phyloP scores from a whole-genome alignment of 2,329 filamentous ascomycete genomes.

The Cryphonectria naterciae region DNA sequence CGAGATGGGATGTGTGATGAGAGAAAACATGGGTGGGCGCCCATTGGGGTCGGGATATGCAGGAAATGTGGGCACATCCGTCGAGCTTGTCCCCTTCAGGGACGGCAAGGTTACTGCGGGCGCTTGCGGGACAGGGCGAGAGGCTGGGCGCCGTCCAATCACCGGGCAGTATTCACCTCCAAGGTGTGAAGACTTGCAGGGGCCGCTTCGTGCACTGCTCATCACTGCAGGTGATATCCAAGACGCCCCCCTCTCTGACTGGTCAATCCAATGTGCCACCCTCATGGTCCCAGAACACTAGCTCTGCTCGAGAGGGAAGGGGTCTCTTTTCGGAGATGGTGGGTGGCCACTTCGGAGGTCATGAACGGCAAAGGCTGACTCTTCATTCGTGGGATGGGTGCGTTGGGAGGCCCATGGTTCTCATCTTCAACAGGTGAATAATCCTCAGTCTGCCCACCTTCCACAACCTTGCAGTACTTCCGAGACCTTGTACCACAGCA shows the following conservation, averaged over 20 bases:
- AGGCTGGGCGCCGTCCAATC: slow-evolving; percentile 20
- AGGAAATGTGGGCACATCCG: slow-evolving; percentile 1
- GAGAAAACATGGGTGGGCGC: slow-evolving; percentile 4
- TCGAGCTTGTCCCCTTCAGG: slow-evolving; percentile 18
- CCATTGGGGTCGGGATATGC: slow-evolving; percentile 13
- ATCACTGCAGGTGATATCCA: slow-evolving; percentile 27
- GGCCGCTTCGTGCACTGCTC: slow-evolving; percentile 31
- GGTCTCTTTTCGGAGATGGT: slow-evolving; percentile 7
- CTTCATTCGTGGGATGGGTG: slow-evolving; percentile 5
- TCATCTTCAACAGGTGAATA: neutral
- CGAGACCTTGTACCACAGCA: slow-evolving; percentile 8
- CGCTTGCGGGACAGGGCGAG: slow-evolving; percentile 27
- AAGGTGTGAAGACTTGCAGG: slow-evolving; percentile 31
- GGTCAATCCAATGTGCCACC: slow-evolving; percentile 23
- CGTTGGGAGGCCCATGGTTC: neutral
- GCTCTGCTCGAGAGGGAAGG: slow-evolving; percentile 4
- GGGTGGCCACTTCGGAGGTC: slow-evolving; percentile 10
- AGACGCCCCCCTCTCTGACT: slow-evolving; percentile 24
- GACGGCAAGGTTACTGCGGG: slow-evolving; percentile 20
- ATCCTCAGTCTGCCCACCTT: slow-evolving; percentile 3
- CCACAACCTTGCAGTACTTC: slow-evolving; percentile 1
- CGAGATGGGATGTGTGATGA: neutral
- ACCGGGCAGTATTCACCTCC: neutral
- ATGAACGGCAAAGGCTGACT: slow-evolving; percentile 15
- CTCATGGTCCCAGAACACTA: slow-evolving; percentile 7